Evolutionary conservation across 495 filamentous ascomycete species (phyloP).

Genomic region (Penicillium mononematosum): DNA sequence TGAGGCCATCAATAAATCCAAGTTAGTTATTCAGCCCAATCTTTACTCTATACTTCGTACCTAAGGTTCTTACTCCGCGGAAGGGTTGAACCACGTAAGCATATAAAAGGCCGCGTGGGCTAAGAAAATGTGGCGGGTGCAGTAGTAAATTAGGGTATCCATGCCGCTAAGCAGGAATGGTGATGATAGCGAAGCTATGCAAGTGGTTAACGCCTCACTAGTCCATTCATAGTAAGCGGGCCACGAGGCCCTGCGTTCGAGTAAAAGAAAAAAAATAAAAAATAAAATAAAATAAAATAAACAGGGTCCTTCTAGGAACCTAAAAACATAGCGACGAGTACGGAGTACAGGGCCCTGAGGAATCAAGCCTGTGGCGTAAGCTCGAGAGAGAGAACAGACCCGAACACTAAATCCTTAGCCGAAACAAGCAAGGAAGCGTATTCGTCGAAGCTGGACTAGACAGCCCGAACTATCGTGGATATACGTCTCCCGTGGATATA

Average conservation of each 20-base stretch:
- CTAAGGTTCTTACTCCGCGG: too few species aligned
- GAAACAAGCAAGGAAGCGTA: conserved; percentile 15
- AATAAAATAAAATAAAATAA: conserved; percentile 2
- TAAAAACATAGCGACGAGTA: conserved; percentile 7
- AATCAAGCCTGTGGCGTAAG: conserved; percentile 29
- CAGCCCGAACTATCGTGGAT: conserved; percentile 16
- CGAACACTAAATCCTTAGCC: conserved; percentile 14
- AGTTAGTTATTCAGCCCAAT: neutral
- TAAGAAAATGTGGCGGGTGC: conserved; percentile 5
- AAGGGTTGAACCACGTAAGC: conserved; percentile 8
- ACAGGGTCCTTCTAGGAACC: conserved; percentile 1
- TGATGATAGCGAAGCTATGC: conserved; percentile 4
- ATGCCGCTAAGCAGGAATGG: conserved; percentile 19
- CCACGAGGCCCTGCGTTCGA: conserved; percentile 30
- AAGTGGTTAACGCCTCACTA: conserved; percentile 10
- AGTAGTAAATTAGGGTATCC: conserved; percentile 15
- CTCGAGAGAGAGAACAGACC: conserved; percentile 21
- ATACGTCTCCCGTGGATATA: conserved; percentile 26
- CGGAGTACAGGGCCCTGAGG: conserved; percentile 18
- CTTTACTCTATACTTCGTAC: neutral
- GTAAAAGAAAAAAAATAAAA: neutral
- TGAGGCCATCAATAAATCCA: neutral
- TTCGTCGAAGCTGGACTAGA: conserved; percentile 18
- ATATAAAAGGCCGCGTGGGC: conserved; percentile 11
- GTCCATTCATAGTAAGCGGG: conserved; percentile 8